Evolutionary conservation across 805 yeast species (phyloP), one percentile per base, ranked within the genome.

Genomic region (Candida corydali): DNA sequence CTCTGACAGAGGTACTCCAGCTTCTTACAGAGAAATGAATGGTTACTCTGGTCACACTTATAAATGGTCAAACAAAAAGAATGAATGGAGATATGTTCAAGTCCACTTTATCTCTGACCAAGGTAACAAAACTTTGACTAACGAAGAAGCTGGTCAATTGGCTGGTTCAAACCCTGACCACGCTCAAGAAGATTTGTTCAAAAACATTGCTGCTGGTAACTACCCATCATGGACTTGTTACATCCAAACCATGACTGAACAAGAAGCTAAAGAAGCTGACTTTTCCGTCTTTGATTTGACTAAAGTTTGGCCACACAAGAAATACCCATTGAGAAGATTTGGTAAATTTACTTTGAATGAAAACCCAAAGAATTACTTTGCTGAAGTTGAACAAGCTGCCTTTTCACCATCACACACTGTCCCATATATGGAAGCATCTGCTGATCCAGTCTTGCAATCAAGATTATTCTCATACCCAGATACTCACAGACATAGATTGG

Each of bases 201-300:
- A 80, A 46, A 70, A 83, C 44, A 87, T 87, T 58, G 87, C 82
- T 51, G 73, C 73, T 42, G 93, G 91, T 38, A 82, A 86, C 42
- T 57, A 50, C 53, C 96, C 96, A 46, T 73, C 86, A 2, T 87
- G 96, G 95, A 85, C 89, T 25, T 78, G 76, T 44, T 86, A 82
- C 63, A 64, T 87, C 37, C 96, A 87, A 69, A 75, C 86, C 30
- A 87, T 87, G 95, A 83, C 95, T 24, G 76, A 76, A 43, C 85
- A 78, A 50, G 80, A 87, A 63, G 87, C 95, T 42, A 74, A 81
- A 61, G 63, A 77, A 42, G 75, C 76, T 34, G 82, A 82, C 55
- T 86, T 83, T 65, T 82, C 91, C 5, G 89, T 88, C 30, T 86
- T 85, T 57, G 96, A 87, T 63, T 72, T 87, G 60, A 87, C 96